Base-by-base conservation (phyloP, 306 rosid genomes). In the Senna siamea region DNA sequence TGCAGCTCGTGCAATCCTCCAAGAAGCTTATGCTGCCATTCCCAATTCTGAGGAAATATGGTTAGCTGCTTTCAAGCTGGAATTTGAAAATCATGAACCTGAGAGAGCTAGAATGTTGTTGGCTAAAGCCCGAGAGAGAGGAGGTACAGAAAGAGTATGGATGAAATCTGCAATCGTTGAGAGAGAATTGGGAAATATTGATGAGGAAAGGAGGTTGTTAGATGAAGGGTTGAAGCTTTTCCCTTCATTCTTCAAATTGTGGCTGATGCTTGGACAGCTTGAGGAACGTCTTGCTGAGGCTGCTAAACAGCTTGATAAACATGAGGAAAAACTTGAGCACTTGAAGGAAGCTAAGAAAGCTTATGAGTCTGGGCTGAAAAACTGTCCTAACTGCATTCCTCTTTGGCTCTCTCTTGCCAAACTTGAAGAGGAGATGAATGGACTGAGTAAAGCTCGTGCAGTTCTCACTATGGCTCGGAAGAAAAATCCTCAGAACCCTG, bases 261-360 rank as follows among this genome's bases (percentile, higher is more conserved):
- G 98, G 98, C 75, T 93, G 86, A 93, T 93, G 98, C 95, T 93
- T 66, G 96, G 98, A 57, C 98, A 90, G 84, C 83, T 88, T 26
- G 98, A 92, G 89, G 98, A 88, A 72, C 81, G 89, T 50, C 92
- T 78, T 74, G 87, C 83, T 48, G 69, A 67, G 76, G 63, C 58
- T 59, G 66, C 72, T 17, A 72, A 81, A 69, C 70, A 43, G 70
- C 19, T 2, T 20, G 53, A 64, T 9, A 20, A 64, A 13, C 52
- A 69, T 30, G 93, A 86, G 81, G 89, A 85, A 68, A 81, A 86
- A 70, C 86, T 83, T 66, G 82, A 83, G 66, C 89, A 80, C 77
- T 44, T 85, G 82, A 89, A 76, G 55, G 90, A 86, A 73, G 96
- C 98, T 12, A 93, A 85, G 89, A 92, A 85, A 77, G 87, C 78